Conservation (phyloP, 2,329 filamentous ascomycete species). For the Fusarium luffae region DNA sequence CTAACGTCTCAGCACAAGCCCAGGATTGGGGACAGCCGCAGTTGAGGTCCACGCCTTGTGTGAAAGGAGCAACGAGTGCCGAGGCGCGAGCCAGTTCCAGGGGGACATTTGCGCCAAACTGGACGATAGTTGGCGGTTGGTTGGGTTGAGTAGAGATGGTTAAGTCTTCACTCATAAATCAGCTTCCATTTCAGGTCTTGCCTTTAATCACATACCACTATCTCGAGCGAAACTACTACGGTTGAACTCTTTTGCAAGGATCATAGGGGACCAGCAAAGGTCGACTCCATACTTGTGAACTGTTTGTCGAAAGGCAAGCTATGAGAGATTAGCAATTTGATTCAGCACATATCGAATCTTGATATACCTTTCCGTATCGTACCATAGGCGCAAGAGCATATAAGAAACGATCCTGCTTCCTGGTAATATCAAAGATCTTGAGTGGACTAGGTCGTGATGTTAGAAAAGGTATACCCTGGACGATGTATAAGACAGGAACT, state of each 20-base stretch:
- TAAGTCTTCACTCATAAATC: conserved; percentile 59
- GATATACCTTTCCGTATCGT: conserved; percentile 66
- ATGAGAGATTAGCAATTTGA: conserved; percentile 19
- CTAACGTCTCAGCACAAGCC: conserved; percentile 75
- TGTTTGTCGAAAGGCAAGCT: conserved; percentile 77
- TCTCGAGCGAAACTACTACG: conserved; percentile 68
- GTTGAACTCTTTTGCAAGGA: conserved; percentile 76
- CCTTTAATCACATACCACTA: conserved; percentile 58
- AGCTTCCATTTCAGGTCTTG: background rate
- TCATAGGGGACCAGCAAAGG: conserved; percentile 78
- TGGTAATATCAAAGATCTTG: conserved; percentile 68
- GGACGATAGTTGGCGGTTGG: conserved; percentile 71
- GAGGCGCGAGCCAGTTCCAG: conserved; percentile 72
- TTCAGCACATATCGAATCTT: background rate
- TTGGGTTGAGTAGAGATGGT: conserved; percentile 65
- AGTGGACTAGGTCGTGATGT: conserved; percentile 59
- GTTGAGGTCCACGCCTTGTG: conserved; percentile 75
- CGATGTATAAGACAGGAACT: conserved; percentile 10
- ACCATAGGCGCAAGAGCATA: conserved; percentile 76
- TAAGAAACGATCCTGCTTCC: conserved; percentile 63
- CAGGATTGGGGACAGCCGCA: conserved; percentile 79
- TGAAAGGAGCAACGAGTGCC: conserved; percentile 69
- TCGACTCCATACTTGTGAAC: conserved; percentile 73
- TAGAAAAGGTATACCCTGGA: conserved; percentile 38
- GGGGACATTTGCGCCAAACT: conserved; percentile 73